Percentiles rank a stretch among this genome's conserved stretches.
phyloP scores from a whole-genome alignment of 768 basidiomycete genomes.

The Amanita jacksonii region DNA sequence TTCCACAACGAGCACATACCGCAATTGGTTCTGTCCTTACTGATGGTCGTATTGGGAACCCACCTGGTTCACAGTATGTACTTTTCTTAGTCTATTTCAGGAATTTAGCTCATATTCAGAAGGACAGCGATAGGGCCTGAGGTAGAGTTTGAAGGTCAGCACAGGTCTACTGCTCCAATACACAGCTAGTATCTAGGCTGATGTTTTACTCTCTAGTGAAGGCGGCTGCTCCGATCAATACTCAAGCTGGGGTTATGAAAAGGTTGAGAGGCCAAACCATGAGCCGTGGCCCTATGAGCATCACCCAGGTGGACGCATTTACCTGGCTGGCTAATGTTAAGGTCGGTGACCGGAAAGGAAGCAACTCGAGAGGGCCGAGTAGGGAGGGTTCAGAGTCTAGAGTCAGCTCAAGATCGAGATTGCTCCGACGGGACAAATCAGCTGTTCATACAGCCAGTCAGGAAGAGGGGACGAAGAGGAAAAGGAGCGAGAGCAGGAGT shows the following conservation, averaged over 20 bases:
- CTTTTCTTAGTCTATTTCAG: neutral
- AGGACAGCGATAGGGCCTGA: neutral
- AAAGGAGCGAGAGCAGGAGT: constrained; percentile 40
- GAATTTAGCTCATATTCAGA: neutral
- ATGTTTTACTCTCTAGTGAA: too few relatives aligned
- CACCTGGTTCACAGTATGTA: constrained; percentile 4
- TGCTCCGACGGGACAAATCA: constrained; percentile 36
- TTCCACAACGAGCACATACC: constrained; percentile 56
- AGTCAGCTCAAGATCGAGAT: constrained; percentile 28
- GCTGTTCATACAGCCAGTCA: constrained; percentile 15
- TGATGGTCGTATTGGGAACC: constrained; percentile 49
- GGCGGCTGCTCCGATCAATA: too few relatives aligned
- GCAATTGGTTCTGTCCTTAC: constrained; percentile 60
- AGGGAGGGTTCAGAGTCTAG: neutral
- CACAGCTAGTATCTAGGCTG: too few relatives aligned
- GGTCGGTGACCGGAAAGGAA: constrained; percentile 45
- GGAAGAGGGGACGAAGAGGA: constrained; percentile 15
- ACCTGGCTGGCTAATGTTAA: constrained; percentile 70
- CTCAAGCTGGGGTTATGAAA: neutral
- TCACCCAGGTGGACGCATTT: constrained; percentile 50
- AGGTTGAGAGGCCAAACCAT: constrained; percentile 32
- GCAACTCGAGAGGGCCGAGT: constrained; percentile 47
- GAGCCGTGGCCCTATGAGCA: constrained; percentile 36
- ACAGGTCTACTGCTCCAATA: too few relatives aligned
- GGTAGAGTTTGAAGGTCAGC: neutral